A percentile compares a stretch with the other conserved stretches of the same genome.
Conservation (phyloP, 257 asterid species). For the Anisodus acutangulus region DNA sequence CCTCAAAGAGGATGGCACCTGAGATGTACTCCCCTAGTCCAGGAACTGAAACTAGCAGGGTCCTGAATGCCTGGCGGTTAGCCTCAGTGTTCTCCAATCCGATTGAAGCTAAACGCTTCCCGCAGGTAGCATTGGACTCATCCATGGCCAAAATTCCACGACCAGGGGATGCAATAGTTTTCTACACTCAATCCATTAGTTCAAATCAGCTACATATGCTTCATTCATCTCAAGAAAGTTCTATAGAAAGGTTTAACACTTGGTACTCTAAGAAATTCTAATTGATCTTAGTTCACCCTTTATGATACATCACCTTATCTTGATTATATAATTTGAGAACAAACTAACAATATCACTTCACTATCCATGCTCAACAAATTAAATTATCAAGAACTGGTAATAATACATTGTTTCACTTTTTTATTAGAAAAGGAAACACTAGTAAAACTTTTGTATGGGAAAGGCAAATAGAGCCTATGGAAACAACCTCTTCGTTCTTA, state of each 20-base stretch:
- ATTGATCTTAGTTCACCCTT: not conserved
- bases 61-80: slow-evolving; percentile 72
- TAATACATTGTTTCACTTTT: not conserved
- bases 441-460: not conserved
- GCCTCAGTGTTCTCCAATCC: slow-evolving; percentile 78
- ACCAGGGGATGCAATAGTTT: slow-evolving; percentile 77
- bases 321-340: not conserved
- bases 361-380: not conserved
- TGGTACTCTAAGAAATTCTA: not conserved
- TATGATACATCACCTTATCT: not conserved
- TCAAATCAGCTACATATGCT: slow-evolving; percentile 21
- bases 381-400: not conserved
- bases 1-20: slow-evolving; percentile 75
- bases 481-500: not conserved
- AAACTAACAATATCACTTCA: not conserved
- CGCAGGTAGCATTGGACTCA: slow-evolving; percentile 78
- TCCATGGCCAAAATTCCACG: slow-evolving; percentile 81
- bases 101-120: slow-evolving; percentile 73
- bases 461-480: not conserved
- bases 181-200: slow-evolving; percentile 39
- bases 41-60: slow-evolving; percentile 65
- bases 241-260: not conserved
- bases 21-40: slow-evolving; percentile 70
- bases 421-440: not conserved
- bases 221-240: not conserved